Conservation (phyloP, 768 basidiomycete species). For the Amanita jacksonii region DNA sequence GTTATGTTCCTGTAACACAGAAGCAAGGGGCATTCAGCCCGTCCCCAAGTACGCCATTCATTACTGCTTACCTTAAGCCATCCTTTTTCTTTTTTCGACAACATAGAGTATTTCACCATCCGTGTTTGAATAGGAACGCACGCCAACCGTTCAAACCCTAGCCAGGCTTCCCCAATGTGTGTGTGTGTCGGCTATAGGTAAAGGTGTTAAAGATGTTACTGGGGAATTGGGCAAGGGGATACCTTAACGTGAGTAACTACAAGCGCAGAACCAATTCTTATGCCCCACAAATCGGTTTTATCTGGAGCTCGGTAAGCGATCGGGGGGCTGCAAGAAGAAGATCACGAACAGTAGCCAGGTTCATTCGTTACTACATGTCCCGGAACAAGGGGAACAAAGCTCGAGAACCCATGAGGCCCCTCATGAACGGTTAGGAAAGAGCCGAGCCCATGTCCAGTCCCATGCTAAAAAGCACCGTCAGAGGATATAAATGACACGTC, state of each 20-base stretch:
- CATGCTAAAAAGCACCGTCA: conserved; percentile 73
- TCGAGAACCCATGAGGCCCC: conserved; percentile 73
- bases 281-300: conserved; percentile 46
- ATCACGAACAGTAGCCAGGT: conserved; percentile 77
- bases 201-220: too few species aligned
- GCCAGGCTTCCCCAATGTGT: conserved; percentile 71
- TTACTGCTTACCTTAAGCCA: conserved; percentile 89
- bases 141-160: conserved; percentile 87
- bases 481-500: conserved; percentile 3
- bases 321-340: neutral
- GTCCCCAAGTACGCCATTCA: too few species aligned
- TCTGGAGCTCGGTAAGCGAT: conserved; percentile 1
- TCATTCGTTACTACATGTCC: conserved; percentile 94
- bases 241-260: conserved; percentile 58
- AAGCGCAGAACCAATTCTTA: conserved; percentile 86
- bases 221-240: conserved; percentile 12
- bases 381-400: conserved; percentile 56
- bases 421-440: conserved; percentile 82
- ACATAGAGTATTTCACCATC: conserved; percentile 79
- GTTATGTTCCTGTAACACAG: conserved; percentile 60
- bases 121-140: conserved; percentile 89
- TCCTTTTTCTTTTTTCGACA: conserved; percentile 74
- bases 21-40: neutral
- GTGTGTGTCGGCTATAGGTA: conserved; percentile 51
- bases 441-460: conserved; percentile 87